Evolutionary conservation across 148 eudicot genomes (phyloP), one percentile per base, ranked within the genome.

Genomic region (Rhododendron williamsianum): DNA sequence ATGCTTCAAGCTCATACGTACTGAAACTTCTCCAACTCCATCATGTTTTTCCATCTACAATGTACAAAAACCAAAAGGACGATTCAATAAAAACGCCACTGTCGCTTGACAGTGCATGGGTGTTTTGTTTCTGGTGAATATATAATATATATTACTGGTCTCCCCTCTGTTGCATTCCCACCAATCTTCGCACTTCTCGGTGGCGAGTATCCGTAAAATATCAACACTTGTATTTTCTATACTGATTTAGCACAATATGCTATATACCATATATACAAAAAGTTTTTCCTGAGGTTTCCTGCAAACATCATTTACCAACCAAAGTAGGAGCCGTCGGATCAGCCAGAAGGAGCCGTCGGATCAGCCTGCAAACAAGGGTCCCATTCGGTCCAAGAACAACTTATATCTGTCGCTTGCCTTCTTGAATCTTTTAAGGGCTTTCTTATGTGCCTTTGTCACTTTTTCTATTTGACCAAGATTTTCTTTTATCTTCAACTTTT

Each of bases 351-450:
- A 9, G 65, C 21, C 4, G 13, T 23, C 3, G 67, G 27, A 49
- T 52, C 30, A 72, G 38, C 16, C 27, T 1, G 11, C 30, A 80
- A 84, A 69, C 51, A 81, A 15, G 18, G 65, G 77, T 19, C 58
- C 76, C 69, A 69, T 83, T 30, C 81, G 23, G 0, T 86, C 84
- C 83, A 87, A 52, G 81, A 81, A 83, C 38, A 45, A 54, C 36
- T 6, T 5, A 38, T 76, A 87, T 35, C 69, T 85, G 2, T 85
- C 65, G 5, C 33, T 30, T 41, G 1, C 27, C 60, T 87, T 30
- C 0, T 2, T 0, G 48, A 83, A 86, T 81, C 45, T 89, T 18
- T 30, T 69, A 80, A 38, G 33, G 18, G 13, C 1, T 58, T 83
- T 77, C 36, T 45, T 12, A 9, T 2, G 54, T 0, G 0, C 16